Base-by-base conservation (phyloP, 768 basidiomycete genomes). In the Russula abietina region DNA sequence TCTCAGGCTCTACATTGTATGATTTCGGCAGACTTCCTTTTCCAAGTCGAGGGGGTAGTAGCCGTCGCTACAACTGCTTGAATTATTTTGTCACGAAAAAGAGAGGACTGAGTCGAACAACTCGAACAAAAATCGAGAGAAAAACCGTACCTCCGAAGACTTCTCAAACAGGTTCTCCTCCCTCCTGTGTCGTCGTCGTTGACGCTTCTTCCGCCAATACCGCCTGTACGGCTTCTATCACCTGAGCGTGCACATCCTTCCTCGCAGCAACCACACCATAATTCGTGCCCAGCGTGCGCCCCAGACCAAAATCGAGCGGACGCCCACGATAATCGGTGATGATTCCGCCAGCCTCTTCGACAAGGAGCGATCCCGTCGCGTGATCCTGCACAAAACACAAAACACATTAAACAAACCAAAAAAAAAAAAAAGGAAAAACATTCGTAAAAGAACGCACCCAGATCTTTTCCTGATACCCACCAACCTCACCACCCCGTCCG, bases 391-490 rank as follows among this genome's bases (percentile, higher is more conserved):
- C 36, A 33, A 24, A 7, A 19, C 39, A 36, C 38, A 33, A 10
- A 30, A 30, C 28, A 30, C 28, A n/a, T n/a, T n/a, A n/a, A n/a
- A n/a, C n/a, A n/a, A n/a, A n/a, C n/a, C n/a, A n/a, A n/a, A n/a
- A n/a, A n/a, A n/a, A n/a, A n/a, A n/a, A n/a, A n/a, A n/a, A n/a
- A n/a, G n/a, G n/a, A n/a, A n/a, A 30, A 30, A 30, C 28, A 30
- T 30, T 7, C 30, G 30, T 30, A n/a, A n/a, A n/a, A n/a, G 4
- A 32, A 32, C 33, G 33, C 33, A 33, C 90, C 95, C 96, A 99
- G 22, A 98, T 95, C 77, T 98, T 98, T 73, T 98, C 96, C 64
- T 76, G 73, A 73, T 98, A 98, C 2, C 86, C 89, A 4, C 82
- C 76, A 6, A n/a, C 41, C 19, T 84, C 85, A 2, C 86, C 88